A percentile compares a stretch with the other conserved stretches of the same genome.
phyloP scores from a whole-genome alignment of 352 stramenopile genomes.

The Phytophthora pini region DNA sequence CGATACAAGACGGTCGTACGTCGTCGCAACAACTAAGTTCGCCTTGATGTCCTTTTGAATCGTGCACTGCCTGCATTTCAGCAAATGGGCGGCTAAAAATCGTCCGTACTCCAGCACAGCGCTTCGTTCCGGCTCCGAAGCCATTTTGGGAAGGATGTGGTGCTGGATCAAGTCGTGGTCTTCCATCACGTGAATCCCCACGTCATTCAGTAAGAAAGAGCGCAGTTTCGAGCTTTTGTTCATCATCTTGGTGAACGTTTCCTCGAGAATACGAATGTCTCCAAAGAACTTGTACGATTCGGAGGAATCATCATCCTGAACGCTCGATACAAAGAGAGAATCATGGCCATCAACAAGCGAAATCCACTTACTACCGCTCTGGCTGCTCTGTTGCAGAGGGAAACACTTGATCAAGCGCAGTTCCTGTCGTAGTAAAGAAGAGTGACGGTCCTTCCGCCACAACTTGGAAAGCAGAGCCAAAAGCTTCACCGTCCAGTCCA shows the following conservation, averaged over 20 bases:
- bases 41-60: constrained; percentile 34
- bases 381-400: constrained; percentile 43
- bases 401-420: constrained; percentile 81
- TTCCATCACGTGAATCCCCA: constrained; percentile 67
- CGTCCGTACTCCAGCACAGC: constrained; percentile 36
- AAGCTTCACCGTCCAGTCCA: constrained; percentile 47
- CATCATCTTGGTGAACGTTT: constrained; percentile 43
- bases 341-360: constrained; percentile 46
- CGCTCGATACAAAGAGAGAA: neutral
- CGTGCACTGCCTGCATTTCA: constrained; percentile 38
- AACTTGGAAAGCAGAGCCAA: constrained; percentile 63
- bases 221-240: constrained; percentile 37
- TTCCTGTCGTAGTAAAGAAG: constrained; percentile 58
- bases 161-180: constrained; percentile 78
- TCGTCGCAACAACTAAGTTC: constrained; percentile 43
- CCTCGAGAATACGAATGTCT: constrained; percentile 50
- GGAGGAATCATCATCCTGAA: no score
- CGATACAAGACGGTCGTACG: constrained; percentile 15
- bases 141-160: constrained; percentile 63
- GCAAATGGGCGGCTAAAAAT: constrained; percentile 47
- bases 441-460: constrained; percentile 60
- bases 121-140: constrained; percentile 5
- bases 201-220: constrained; percentile 57
- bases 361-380: constrained; percentile 35
- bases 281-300: constrained; percentile 44